Evolutionary conservation across 1,284 basidiomycete genomes (phyloP), one percentile per base, ranked within the genome.

Genomic region (Phaffia rhodozyma): DNA sequence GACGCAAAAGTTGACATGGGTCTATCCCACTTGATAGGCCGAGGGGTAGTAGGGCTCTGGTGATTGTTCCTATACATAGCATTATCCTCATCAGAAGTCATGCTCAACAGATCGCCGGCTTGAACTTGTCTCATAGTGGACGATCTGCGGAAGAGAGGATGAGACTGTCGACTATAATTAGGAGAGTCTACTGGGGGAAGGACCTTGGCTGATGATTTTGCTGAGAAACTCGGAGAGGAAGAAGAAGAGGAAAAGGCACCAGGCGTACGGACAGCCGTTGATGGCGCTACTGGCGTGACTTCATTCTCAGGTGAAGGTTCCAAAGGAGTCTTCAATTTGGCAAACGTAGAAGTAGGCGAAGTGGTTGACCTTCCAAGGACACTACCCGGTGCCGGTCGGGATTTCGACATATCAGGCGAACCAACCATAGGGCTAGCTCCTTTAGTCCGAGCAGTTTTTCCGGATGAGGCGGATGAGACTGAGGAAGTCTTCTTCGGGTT

Each of bases 41-140:
- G 52, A 27, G 63, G 63, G 0, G 63, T 65, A 7, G 47, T 49
- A n/a, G 63, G 53, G 7, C 23, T 25, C 20, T 62, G 62, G 1
- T 48, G 47, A 2, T 60, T 58, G 16, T 72, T 72, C 16, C 74
- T 69, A 62, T 74, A 76, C 20, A 71, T 70, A 20, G 67, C 69
- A 30, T 71, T 66, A 21, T 67, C 66, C 30, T 69, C 67, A 30
- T 70, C 66, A 43, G 69, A 66, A 2, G 78, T 75, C 76, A 80
- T 79, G 62, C 79, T 80, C 60, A 77, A 71, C 27, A 82, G 69
- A 68, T 82, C 80, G 27, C 80, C 80, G 0, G 79, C 79, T 0
- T 75, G 74, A 5, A 78, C 75, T 56, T 76, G 74, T 53, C 74
- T 73, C 21, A 75, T 56, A 6, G 61, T 66, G 21, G 66, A 61